Base-by-base conservation (phyloP, 345 rosid species). In the Eucalyptus caleyi region DNA sequence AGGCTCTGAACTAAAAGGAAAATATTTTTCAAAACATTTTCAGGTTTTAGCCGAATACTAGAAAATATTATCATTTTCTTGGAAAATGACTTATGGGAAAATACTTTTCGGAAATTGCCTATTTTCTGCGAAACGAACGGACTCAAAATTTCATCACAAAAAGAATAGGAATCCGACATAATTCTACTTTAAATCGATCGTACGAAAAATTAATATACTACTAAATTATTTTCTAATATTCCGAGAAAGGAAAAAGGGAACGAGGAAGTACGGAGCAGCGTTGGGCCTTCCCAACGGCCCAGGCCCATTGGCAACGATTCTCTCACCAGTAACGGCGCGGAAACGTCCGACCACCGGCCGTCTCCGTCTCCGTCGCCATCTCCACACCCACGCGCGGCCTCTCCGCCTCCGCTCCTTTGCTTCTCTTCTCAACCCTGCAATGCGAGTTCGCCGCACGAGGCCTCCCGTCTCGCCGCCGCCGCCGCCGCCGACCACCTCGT, bases 11-110 rank as follows among this genome's bases (percentile, higher is more conserved):
- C 45, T 44, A 44, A 44, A 44, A 9, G 16, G 6, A 49, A 49
- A 49, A 49, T 49, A 49, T 49, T 49, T 49, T 49, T 2, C 50
- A 12, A 49, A 49, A 49, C 1, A 49, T 49, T 13, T 49, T 49
- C 6, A 13, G 1, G 1, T 49, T 49, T 49, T 49, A 49, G 5
- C 2, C 5, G 5, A 49, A 49, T 1, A 11, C 2, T 49, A 49
- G 1, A 49, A 12, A 49, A 49, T 49, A 49, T 12, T 49, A 1
- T 49, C 15, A 49, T 49, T 49, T 49, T 49, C 14, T 5, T 49
- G 15, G 2, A 49, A 49, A 49, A 49, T 49, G 0, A 49, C 5
- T 13, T 49, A 1, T 12, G 14, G 50, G 2, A 49, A 49, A 49
- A 49, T 49, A 49, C 13, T 49, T 49, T 49, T 1, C 5, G 50